Base-by-base conservation (phyloP, 2,329 filamentous ascomycete genomes). In the Volutella citrinella region DNA sequence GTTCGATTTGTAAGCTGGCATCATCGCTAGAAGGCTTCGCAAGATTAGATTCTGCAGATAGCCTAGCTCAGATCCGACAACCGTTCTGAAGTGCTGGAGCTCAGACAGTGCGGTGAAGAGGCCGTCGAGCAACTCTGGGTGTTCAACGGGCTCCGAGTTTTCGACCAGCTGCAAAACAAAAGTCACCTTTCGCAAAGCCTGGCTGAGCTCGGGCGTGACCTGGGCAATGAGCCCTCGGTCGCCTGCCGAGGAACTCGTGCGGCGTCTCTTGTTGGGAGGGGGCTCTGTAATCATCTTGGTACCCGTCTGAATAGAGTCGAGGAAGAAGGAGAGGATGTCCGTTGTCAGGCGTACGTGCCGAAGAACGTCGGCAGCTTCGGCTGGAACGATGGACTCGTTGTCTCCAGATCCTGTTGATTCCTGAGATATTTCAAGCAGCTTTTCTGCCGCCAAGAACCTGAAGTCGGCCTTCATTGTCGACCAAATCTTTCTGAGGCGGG, bases 111-210 rank as follows among this genome's bases (percentile, higher is more conserved):
- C 76, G 36, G 83, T 81, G 65, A 97, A 98, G 5, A 98, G 70
- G 18, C 78, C 80, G 39, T 81, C 80, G 6, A 95, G 72, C 23
- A 98, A 70, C 52, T 87, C 78, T 0, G 86, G 79, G 56, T 95
- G 85, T 19, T 78, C 74, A 36, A 80, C 81, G 1, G 87, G 84
- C 27, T 80, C 76, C 4, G 89, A 91, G 30, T 78, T 79, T 55
- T 97, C 90, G 12, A 97, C 78, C 17, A 97, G 66, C 58, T 97
- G 90, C 22, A 97, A 70, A 10, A 96, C 86, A 54, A 95, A 81
- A 0, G 90, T 95, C 34, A 91, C 76, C 49, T 84, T 84, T 48
- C 80, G 79, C 43, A 96, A 73, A 7, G 82, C 75, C 29, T 74
- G 72, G 45, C 76, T 78, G 19, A 90, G 63, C 52, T 87, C 80